Conservation (phyloP, 1,139 yeast species). For the Yamadazyma conglobata region DNA sequence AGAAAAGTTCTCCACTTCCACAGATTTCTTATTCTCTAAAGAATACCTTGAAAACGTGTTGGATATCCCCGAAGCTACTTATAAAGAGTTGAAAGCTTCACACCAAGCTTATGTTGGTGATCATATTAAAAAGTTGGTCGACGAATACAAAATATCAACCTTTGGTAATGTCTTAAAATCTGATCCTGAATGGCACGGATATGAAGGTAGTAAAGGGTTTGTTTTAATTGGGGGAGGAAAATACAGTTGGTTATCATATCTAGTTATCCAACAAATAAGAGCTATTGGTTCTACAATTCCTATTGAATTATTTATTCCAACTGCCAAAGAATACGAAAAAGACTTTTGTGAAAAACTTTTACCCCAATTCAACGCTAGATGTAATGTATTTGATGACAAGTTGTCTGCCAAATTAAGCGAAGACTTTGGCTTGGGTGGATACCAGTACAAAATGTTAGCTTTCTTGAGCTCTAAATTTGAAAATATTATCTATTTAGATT, state of each 20-base stretch:
- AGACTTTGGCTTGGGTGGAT: slow-evolving; percentile 47
- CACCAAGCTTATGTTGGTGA: slow-evolving; percentile 30
- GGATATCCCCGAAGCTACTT: slow-evolving; percentile 33
- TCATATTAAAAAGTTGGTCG: slow-evolving; percentile 29
- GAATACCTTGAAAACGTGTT: slow-evolving; percentile 38
- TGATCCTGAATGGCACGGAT: slow-evolving; percentile 36
- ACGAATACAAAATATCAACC: slow-evolving; percentile 30
- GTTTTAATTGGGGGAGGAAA: slow-evolving; percentile 45
- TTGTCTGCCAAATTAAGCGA: slow-evolving; percentile 22
- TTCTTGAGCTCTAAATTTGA: slow-evolving; percentile 57
- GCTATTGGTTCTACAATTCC: slow-evolving; percentile 39
- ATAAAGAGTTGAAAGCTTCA: slow-evolving; percentile 27
- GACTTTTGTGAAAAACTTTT: slow-evolving; percentile 51
- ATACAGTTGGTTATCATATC: slow-evolving; percentile 43
- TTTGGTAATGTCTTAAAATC: slow-evolving; percentile 35
- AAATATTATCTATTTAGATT: slow-evolving; percentile 58
- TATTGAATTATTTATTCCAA: slow-evolving; percentile 51
- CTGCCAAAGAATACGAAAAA: slow-evolving; percentile 43
- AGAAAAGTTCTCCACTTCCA: slow-evolving; percentile 25
- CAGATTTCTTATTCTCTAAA: slow-evolving; percentile 32
- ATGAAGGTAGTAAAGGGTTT: slow-evolving; percentile 36
- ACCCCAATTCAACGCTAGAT: slow-evolving; percentile 52
- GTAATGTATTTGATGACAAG: slow-evolving; percentile 44
- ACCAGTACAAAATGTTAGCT: slow-evolving; percentile 62
- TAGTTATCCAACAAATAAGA: slow-evolving; percentile 42